Conservation (phyloP, 129 eudicot genomes). For the Tanacetum coccineum region DNA sequence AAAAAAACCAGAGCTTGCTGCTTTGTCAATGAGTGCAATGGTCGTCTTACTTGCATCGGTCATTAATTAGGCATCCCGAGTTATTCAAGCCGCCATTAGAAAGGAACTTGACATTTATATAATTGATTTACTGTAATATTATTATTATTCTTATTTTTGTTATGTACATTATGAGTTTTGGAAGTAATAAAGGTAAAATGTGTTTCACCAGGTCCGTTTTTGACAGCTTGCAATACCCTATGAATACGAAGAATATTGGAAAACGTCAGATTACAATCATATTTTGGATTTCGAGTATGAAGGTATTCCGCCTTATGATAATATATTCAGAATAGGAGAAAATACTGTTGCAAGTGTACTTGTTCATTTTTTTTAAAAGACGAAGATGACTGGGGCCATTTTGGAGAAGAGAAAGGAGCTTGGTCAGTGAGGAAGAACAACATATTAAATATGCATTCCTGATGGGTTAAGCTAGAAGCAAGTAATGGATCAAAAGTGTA, state of each 20-base stretch:
- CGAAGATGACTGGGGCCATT: constrained; percentile 79
- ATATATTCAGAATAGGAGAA: constrained; percentile 72
- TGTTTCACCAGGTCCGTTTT: constrained; percentile 69
- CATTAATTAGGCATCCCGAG: constrained; percentile 60
- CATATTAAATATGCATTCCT: constrained; percentile 76
- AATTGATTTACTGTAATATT: background rate
- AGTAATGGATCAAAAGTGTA: background rate
- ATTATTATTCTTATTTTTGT: background rate
- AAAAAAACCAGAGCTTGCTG: constrained; percentile 52
- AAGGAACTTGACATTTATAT: constrained; percentile 38
- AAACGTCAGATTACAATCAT: constrained; percentile 56
- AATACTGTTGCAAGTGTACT: constrained; percentile 54
- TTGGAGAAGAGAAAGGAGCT: constrained; percentile 74
- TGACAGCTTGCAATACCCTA: constrained; percentile 74
- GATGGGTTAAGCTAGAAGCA: constrained; percentile 31
- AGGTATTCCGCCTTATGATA: constrained; percentile 93
- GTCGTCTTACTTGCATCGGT: constrained; percentile 76
- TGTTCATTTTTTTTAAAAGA: constrained; percentile 59
- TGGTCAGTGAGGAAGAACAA: constrained; percentile 58
- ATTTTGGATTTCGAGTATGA: constrained; percentile 48
- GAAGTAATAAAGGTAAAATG: background rate
- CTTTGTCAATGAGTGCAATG: constrained; percentile 76
- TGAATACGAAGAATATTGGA: constrained; percentile 94
- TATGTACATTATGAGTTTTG: background rate
- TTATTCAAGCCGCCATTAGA: constrained; percentile 70